A percentile compares a stretch with the other conserved stretches of the same genome.
Conservation (phyloP, 2,329 filamentous ascomycete species). For the Arthrobotrys pseudoclavata region DNA sequence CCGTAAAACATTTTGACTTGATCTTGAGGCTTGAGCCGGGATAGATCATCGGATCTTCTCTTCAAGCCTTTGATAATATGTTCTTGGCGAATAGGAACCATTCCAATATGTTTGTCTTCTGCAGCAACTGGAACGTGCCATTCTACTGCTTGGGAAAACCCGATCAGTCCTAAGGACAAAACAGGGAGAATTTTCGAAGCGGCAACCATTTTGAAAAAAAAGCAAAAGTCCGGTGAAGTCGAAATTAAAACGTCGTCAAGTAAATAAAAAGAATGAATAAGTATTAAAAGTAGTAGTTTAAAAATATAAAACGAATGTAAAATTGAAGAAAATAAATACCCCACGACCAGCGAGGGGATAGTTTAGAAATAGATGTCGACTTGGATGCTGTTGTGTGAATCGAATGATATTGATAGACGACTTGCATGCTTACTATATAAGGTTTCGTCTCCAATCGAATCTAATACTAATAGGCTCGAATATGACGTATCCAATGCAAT, state of each 20-base stretch:
- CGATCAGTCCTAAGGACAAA: background rate
- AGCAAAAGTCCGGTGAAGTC: background rate
- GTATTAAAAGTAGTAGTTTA: background rate
- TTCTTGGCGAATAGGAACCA: slow-evolving; percentile 24
- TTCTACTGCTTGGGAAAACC: slow-evolving; percentile 8
- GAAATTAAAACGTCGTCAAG: background rate
- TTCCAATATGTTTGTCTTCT: background rate
- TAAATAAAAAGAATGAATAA: background rate
- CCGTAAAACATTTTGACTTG: slow-evolving; percentile 13
- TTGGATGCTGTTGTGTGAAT: background rate
- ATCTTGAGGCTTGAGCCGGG: slow-evolving; percentile 5
- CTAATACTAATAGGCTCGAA: background rate
- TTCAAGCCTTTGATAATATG: slow-evolving; percentile 11
- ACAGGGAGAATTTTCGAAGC: slow-evolving; percentile 15
- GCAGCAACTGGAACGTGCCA: slow-evolving; percentile 5
- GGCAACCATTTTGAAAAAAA: slow-evolving; percentile 8
- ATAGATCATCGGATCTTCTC: slow-evolving; percentile 15
- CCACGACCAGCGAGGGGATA: slow-evolving; percentile 15
- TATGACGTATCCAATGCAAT: background rate
- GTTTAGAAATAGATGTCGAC: background rate
- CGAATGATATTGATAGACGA: too few relatives aligned
- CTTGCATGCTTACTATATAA: slow-evolving; percentile 7
- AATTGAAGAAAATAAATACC: background rate
- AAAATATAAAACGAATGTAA: slow-evolving; percentile 13
- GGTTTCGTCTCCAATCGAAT: background rate